Percentiles rank a stretch among this genome's conserved stretches.
These are phyloP conservation scores for Yamadazyma sp. DNA, from an alignment of 805 yeast species.

Conservation along the genomic window DNA sequence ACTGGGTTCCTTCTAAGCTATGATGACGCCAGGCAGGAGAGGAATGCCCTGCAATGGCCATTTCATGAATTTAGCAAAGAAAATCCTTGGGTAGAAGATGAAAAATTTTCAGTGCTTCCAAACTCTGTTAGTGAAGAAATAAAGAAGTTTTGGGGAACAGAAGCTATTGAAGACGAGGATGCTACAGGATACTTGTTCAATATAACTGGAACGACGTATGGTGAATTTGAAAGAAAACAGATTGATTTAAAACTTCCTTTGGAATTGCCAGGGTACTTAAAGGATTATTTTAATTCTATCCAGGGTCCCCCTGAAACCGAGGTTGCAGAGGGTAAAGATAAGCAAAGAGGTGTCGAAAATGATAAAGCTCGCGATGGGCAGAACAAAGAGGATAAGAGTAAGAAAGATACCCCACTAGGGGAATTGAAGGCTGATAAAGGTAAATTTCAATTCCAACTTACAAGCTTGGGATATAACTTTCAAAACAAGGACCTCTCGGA, in stretches of 20 bases:
- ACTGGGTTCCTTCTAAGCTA: conserved; percentile 74
- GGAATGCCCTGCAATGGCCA: conserved; percentile 57
- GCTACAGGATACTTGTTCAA: conserved; percentile 32
- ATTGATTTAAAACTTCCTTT: conserved; percentile 15
- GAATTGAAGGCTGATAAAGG: conserved; percentile 31
- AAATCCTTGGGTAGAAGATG: conserved; percentile 44
- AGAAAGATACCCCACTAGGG: conserved; percentile 18
- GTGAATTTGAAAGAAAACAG: conserved; percentile 24
- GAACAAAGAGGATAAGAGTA: conserved; percentile 22
- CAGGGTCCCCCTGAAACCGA: conserved; percentile 27
- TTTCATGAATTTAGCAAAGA: conserved; percentile 46
- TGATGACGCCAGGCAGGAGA: conserved; percentile 50
- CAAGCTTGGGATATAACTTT: conserved; percentile 24
- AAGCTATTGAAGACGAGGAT: conserved; percentile 12
- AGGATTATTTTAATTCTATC: conserved; percentile 28
- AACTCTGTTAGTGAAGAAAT: conserved; percentile 51
- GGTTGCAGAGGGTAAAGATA: conserved; percentile 14
- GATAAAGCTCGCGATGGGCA: neutral
- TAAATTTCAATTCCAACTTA: conserved; percentile 23
- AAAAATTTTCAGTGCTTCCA: conserved; percentile 60
- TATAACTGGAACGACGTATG: conserved; percentile 35
- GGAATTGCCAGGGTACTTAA: conserved; percentile 30
- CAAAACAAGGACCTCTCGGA: conserved; percentile 20
- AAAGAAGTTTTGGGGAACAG: conserved; percentile 51
- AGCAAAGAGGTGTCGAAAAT: neutral